Evolutionary conservation across 805 yeast genomes (phyloP).

Genomic region (Peterozyma xylosa): DNA sequence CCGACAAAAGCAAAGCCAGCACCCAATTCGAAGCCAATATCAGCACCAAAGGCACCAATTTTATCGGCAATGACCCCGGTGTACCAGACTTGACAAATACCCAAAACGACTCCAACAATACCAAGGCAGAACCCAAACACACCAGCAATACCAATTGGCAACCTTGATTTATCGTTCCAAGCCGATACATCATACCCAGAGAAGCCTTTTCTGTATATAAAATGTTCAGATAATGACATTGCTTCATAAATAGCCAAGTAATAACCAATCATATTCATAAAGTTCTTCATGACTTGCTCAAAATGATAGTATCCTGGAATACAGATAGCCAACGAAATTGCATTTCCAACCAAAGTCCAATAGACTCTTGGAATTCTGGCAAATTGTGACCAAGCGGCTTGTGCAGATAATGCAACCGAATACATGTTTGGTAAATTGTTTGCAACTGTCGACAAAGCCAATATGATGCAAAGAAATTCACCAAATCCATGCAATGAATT

Average conservation of each 20-base stretch:
- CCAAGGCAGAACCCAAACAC: slow-evolving; percentile 73
- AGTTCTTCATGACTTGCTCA: slow-evolving; percentile 65
- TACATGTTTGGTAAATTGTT: slow-evolving; percentile 93
- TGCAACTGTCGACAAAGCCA: slow-evolving; percentile 82
- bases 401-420: slow-evolving; percentile 82
- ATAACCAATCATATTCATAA: slow-evolving; percentile 89
- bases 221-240: slow-evolving; percentile 74
- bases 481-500: slow-evolving; percentile 86
- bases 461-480: slow-evolving; percentile 76
- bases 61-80: slow-evolving; percentile 55
- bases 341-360: slow-evolving; percentile 77
- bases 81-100: slow-evolving; percentile 87
- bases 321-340: slow-evolving; percentile 73
- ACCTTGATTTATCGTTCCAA: slow-evolving; percentile 46
- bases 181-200: slow-evolving; percentile 54
- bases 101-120: slow-evolving; percentile 76
- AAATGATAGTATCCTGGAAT: slow-evolving; percentile 83
- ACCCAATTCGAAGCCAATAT: slow-evolving; percentile 79
- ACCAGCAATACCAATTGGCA: slow-evolving; percentile 80
- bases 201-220: slow-evolving; percentile 62
- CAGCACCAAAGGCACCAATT: slow-evolving; percentile 72
- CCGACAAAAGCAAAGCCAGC: slow-evolving; percentile 58
- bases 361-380: slow-evolving; percentile 70
- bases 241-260: slow-evolving; percentile 82
- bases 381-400: slow-evolving; percentile 73